phyloP scores from a whole-genome alignment of 2,329 filamentous ascomycete species.

The Chrysoporthe puriensis region DNA sequence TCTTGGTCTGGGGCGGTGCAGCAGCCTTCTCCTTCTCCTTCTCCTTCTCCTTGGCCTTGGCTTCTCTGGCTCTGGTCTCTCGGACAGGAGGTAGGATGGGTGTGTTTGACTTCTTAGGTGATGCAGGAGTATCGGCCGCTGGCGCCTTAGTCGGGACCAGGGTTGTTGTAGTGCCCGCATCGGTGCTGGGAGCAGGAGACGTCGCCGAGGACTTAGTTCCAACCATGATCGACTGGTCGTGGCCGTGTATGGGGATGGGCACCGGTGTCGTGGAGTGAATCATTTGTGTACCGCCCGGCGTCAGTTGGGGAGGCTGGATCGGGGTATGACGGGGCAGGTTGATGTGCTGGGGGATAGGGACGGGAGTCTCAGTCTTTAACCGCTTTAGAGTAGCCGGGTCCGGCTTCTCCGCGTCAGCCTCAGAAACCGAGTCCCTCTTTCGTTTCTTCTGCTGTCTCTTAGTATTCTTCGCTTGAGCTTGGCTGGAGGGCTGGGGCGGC shows the following conservation, averaged over 20 bases:
- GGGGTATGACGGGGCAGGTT: conserved; percentile 33
- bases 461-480: conserved; percentile 28
- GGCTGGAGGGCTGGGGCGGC: conserved; percentile 25
- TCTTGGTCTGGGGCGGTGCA: conserved; percentile 22
- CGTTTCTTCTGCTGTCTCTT: conserved; percentile 38
- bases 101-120: conserved; percentile 40
- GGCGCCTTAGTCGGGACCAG: conserved; percentile 36
- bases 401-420: conserved; percentile 36
- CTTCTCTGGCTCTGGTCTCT: conserved; percentile 39
- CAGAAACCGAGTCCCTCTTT: conserved; percentile 39
- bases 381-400: conserved; percentile 38
- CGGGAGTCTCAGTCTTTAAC: conserved; percentile 44
- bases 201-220: conserved; percentile 31
- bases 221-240: conserved; percentile 34
- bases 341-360: conserved; percentile 40
- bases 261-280: conserved; percentile 41
- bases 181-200: conserved; percentile 34
- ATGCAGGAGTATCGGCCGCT: conserved; percentile 38
- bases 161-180: conserved; percentile 31
- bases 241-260: conserved; percentile 37
- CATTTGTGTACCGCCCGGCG: conserved; percentile 27
- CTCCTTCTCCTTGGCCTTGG: conserved; percentile 29
- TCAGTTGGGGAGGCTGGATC: conserved; percentile 28
- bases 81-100: conserved; percentile 40
- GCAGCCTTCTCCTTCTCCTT: conserved; percentile 29